Base-by-base conservation (phyloP, 208 protist genomes). In the Borovskyia barvae region DNA sequence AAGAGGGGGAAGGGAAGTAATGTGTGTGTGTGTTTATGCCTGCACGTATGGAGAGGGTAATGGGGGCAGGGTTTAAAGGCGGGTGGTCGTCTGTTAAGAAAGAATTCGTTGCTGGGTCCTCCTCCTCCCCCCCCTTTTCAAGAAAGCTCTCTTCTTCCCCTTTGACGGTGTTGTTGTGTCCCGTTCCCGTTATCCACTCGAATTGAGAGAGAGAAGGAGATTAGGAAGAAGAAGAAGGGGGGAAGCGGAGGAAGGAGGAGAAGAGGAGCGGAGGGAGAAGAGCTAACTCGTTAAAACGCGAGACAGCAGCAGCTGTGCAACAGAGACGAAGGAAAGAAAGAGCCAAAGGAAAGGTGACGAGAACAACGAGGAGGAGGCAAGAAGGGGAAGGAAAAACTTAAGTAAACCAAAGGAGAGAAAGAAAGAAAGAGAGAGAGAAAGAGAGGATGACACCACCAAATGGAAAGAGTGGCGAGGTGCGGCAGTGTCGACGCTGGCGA, bases 331-430 rank as follows among this genome's bases (percentile, higher is more conserved):
- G 49, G 35, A 12, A 45, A 20, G 42, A 12, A 37, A n/a, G 17
- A 42, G 17, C 39, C 24, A 46, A 57, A 19, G 26, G 40, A 22
- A 79, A 54, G n/a, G 45, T 48, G 20, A 60, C 25, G 14, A 41
- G 33, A 8, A 55, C 7, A 28, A 2, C 39, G n/a, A 9, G 26
- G 17, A 47, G 41, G 41, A 47, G 41, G 36, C 17, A 41, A 41
- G 41, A 47, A 24, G 41, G 26, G 42, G 28, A 72, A 35, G 66
- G 41, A 53, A 19, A 58, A 55, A 52, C 64, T 17, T 5, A 26
- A 4, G 25, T 29, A 53, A 51, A 22, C 15, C 35, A n/a, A 47
- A 47, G 25, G 14, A 54, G 20, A 46, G 17, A 41, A 54, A 66
- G 24, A 55, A 66, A 47, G 2, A 49, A 49, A 66, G 19, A 48